Percentiles rank a stretch among this genome's conserved stretches.
These are phyloP conservation scores for Russula vinacea DNA, from an alignment of 768 basidiomycete species.

Conservation along the genomic window DNA sequence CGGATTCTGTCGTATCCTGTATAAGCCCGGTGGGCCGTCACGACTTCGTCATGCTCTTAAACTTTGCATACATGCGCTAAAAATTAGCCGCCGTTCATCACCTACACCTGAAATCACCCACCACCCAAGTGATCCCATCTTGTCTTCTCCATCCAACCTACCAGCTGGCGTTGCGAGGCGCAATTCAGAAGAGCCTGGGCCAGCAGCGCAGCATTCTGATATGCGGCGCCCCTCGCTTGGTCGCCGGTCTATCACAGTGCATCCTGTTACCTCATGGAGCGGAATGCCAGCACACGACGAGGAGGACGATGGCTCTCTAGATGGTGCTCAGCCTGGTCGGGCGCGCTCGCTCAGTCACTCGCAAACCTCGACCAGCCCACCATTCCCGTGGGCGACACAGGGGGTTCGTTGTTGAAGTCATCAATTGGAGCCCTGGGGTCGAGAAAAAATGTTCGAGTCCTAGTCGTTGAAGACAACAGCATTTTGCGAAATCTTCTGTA, in stretches of 20 bases:
- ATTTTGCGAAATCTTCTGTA: constrained; percentile 82
- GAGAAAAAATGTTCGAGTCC: constrained; percentile 54
- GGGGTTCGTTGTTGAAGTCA: constrained; percentile 67
- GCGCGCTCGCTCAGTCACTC: constrained; percentile 27
- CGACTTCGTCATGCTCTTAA: constrained; percentile 65
- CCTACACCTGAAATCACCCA: constrained; percentile 28
- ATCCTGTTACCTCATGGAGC: constrained; percentile 42
- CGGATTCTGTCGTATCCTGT: constrained; percentile 83
- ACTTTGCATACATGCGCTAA: constrained; percentile 55
- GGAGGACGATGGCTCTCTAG: constrained; percentile 36
- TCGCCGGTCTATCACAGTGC: constrained; percentile 50
- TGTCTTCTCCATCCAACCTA: constrained; percentile 4
- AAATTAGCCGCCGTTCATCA: constrained; percentile 43
- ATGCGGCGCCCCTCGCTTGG: constrained; percentile 50
- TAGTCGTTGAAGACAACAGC: constrained; percentile 88
- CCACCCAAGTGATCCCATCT: not conserved
- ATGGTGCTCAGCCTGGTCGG: constrained; percentile 21
- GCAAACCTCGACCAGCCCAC: constrained; percentile 39
- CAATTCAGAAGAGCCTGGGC: constrained; percentile 47
- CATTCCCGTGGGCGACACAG: constrained; percentile 50
- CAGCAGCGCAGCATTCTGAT: constrained; percentile 3
- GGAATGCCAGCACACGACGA: constrained; percentile 38
- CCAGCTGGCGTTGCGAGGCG: constrained; percentile 35
- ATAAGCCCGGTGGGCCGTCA: constrained; percentile 86
- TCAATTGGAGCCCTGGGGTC: constrained; percentile 54